Percentiles rank a stretch among this genome's conserved stretches.
phyloP scores from a whole-genome alignment of 2,329 filamentous ascomycete species.

The Clathrospora elynae region DNA sequence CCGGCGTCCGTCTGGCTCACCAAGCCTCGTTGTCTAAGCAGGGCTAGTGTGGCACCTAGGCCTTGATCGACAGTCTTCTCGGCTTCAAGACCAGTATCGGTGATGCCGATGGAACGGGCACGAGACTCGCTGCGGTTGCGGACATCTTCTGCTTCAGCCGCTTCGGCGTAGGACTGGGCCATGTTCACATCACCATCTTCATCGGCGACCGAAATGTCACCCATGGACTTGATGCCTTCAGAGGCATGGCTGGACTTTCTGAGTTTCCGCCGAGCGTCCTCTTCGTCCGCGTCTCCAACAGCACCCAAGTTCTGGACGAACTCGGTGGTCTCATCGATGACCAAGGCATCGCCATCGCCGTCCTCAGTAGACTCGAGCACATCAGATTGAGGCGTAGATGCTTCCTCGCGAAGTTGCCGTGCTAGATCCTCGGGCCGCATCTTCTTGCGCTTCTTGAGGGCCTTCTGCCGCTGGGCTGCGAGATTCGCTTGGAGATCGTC shows the following conservation, averaged over 20 bases:
- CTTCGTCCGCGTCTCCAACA: conserved; percentile 28
- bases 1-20: conserved; percentile 68
- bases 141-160: conserved; percentile 56
- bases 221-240: conserved; percentile 29
- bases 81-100: conserved; percentile 77
- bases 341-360: conserved; percentile 67
- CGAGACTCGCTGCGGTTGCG: conserved; percentile 37
- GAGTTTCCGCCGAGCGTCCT: conserved; percentile 56
- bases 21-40: conserved; percentile 85
- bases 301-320: conserved; percentile 84
- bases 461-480: conserved; percentile 78
- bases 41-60: conserved; percentile 78
- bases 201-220: conserved; percentile 48
- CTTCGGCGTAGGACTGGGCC: conserved; percentile 58
- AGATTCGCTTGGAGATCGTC: conserved; percentile 89
- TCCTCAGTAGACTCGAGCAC: conserved; percentile 65
- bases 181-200: conserved; percentile 61
- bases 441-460: conserved; percentile 91
- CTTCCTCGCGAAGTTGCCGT: conserved; percentile 72
- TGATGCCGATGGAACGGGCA: conserved; percentile 57
- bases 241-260: conserved; percentile 43
- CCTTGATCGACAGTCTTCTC: conserved; percentile 80
- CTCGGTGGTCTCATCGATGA: conserved; percentile 96
- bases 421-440: conserved; percentile 85
- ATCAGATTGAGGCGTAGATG: conserved; percentile 52